Percentiles rank a stretch among this genome's conserved stretches.
Conservation (phyloP, 768 basidiomycete species). For the Boletus tomentosulus region DNA sequence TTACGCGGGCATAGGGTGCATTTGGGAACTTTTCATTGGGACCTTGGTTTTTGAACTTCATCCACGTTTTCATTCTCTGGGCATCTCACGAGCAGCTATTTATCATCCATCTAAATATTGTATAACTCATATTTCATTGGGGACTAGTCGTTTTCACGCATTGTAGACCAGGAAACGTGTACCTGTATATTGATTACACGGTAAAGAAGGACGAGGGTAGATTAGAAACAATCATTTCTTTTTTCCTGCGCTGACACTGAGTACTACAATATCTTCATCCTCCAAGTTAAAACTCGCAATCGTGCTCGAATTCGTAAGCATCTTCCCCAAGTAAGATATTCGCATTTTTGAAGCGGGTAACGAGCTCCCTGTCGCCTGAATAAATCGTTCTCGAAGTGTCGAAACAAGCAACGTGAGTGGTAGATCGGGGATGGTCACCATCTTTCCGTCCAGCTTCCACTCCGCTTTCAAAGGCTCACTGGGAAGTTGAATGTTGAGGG, state of each 20-base stretch:
- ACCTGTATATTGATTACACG: conserved; percentile 9
- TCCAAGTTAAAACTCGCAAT: conserved; percentile 88
- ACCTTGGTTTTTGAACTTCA: neutral
- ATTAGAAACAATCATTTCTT: conserved; percentile 48
- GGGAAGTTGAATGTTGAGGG: conserved; percentile 80
- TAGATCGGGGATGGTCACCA: conserved; percentile 75
- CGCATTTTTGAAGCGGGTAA: conserved; percentile 78
- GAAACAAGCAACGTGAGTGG: conserved; percentile 83
- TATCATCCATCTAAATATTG: conserved; percentile 13
- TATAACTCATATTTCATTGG: conserved; percentile 16
- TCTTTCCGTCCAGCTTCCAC: conserved; percentile 85
- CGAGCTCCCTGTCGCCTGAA: conserved; percentile 72
- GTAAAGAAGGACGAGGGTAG: neutral
- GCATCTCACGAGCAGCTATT: conserved; percentile 5
- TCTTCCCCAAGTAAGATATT: conserved; percentile 75
- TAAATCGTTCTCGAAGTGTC: conserved; percentile 84
- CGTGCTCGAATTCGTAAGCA: conserved; percentile 81
- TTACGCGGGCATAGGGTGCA: conserved; percentile 11
- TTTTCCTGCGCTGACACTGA: conserved; percentile 73
- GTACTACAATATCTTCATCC: conserved; percentile 79
- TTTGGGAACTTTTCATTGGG: neutral
- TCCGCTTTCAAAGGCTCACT: conserved; percentile 79
- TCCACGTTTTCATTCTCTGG: conserved; percentile 2
- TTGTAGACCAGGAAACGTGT: conserved; percentile 10
- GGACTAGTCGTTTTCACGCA: neutral